Evolutionary conservation across 2,329 filamentous ascomycete genomes (phyloP).

Genomic region (Ophiostoma sp.): DNA sequence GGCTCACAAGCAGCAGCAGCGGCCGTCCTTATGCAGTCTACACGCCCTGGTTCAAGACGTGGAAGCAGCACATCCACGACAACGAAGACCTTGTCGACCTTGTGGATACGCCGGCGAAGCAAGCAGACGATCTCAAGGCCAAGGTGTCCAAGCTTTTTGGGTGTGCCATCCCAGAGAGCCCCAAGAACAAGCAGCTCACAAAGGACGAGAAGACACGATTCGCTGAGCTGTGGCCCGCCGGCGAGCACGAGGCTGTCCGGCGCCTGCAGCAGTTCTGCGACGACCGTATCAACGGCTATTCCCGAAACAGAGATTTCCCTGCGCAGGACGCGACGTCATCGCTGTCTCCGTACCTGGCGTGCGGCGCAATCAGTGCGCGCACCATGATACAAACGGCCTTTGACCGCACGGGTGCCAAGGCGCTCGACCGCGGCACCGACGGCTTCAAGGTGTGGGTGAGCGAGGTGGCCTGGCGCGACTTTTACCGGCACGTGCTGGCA

Average conservation of each 20-base stretch:
- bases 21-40: constrained; percentile 83
- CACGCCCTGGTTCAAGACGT: constrained; percentile 72
- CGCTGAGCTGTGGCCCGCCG: constrained; percentile 55
- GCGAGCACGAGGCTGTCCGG: constrained; percentile 50
- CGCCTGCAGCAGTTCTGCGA: constrained; percentile 63
- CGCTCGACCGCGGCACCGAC: constrained; percentile 59
- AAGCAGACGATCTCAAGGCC: constrained; percentile 41
- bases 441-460: constrained; percentile 71
- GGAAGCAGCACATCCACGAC: constrained; percentile 66
- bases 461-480: constrained; percentile 81
- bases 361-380: constrained; percentile 59
- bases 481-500: constrained; percentile 79
- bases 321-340: constrained; percentile 58
- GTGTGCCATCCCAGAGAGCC: constrained; percentile 53
- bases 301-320: constrained; percentile 56
- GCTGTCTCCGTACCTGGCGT: constrained; percentile 65
- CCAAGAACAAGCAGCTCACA: constrained; percentile 56
- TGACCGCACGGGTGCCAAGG: constrained; percentile 56
- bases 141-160: constrained; percentile 55
- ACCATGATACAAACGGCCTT: constrained; percentile 58
- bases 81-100: constrained; percentile 62
- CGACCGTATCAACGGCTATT: constrained; percentile 26
- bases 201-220: constrained; percentile 55
- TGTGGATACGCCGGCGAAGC: constrained; percentile 52
- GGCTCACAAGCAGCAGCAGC: constrained; percentile 57